Evolutionary conservation across 768 basidiomycete genomes (phyloP).

Genomic region (Termitomyces heimii): DNA sequence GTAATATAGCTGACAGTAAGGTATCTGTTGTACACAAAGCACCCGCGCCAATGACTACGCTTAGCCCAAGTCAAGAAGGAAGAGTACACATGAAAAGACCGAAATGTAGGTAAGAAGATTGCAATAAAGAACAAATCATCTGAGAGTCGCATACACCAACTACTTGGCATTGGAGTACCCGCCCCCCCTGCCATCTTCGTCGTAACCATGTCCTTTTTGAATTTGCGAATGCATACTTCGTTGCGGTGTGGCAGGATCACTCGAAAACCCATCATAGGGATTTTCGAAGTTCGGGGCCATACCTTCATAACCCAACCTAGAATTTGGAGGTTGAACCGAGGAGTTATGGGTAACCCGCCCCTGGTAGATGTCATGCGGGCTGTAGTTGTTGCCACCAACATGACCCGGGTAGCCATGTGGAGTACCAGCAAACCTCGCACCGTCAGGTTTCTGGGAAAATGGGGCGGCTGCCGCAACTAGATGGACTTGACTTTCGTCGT

Average conservation of each 20-base stretch:
- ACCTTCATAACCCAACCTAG: neutral
- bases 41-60: neutral
- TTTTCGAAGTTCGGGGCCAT: conserved; percentile 6
- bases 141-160: neutral
- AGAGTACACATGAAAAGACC: neutral
- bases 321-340: neutral
- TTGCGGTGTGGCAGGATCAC: conserved; percentile 11
- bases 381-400: conserved; percentile 27
- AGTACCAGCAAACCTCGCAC: conserved; percentile 17
- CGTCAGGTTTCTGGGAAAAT: conserved; percentile 38
- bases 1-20: neutral
- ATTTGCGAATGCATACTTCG: conserved; percentile 12
- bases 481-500: conserved; percentile 59
- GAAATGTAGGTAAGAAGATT: neutral
- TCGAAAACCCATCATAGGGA: conserved; percentile 17
- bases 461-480: conserved; percentile 56
- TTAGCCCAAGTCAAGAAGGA: neutral
- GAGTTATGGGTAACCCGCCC: conserved; percentile 28
- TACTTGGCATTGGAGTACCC: conserved; percentile 25
- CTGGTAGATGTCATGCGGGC: conserved; percentile 52
- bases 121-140: neutral
- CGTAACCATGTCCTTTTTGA: conserved; percentile 22
- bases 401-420: conserved; percentile 13
- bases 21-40: conserved; percentile 16
- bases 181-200: conserved; percentile 22